A percentile compares a stretch with the other conserved stretches of the same genome.
These are phyloP conservation scores for Rhodotorula graminis DNA, from an alignment of 768 basidiomycete genomes.

Conservation along the genomic window DNA sequence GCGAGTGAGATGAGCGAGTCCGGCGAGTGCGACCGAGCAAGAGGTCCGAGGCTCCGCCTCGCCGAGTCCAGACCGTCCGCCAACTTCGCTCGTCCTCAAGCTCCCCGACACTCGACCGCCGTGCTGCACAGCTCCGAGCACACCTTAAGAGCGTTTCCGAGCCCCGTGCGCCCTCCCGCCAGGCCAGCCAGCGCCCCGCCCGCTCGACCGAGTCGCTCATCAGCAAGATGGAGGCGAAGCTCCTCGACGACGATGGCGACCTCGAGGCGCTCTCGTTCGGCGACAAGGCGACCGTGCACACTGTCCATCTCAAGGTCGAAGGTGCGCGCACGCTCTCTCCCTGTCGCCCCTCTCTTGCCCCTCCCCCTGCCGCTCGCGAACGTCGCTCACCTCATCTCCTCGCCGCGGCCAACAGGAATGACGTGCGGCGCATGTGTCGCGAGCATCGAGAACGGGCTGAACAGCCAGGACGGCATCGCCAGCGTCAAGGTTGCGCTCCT, in stretches of 20 bases:
- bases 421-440: slow-evolving; percentile 76
- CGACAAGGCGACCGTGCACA: neutral
- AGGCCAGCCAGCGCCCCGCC: neutral
- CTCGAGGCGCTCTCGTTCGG: slow-evolving; percentile 5
- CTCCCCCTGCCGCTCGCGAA: neutral
- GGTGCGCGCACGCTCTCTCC: slow-evolving; percentile 13
- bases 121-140: too few relatives aligned
- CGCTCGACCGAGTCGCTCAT: neutral
- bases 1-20: too few relatives aligned
- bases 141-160: too few relatives aligned
- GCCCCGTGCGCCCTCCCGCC: too few relatives aligned
- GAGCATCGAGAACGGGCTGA: slow-evolving; percentile 80
- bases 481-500: slow-evolving; percentile 93
- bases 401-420: slow-evolving; percentile 25
- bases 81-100: too few relatives aligned
- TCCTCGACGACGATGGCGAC: slow-evolving; percentile 1
- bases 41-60: too few relatives aligned
- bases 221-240: neutral
- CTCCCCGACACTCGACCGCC: too few relatives aligned
- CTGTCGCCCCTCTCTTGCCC: too few relatives aligned
- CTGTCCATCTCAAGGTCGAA: slow-evolving; percentile 28
- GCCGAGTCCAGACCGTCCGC: too few relatives aligned
- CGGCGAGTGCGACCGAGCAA: too few relatives aligned
- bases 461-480: slow-evolving; percentile 78
- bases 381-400: neutral